phyloP scores from a whole-genome alignment of 2,329 filamentous ascomycete genomes.

The Davidsoniella virescens region DNA sequence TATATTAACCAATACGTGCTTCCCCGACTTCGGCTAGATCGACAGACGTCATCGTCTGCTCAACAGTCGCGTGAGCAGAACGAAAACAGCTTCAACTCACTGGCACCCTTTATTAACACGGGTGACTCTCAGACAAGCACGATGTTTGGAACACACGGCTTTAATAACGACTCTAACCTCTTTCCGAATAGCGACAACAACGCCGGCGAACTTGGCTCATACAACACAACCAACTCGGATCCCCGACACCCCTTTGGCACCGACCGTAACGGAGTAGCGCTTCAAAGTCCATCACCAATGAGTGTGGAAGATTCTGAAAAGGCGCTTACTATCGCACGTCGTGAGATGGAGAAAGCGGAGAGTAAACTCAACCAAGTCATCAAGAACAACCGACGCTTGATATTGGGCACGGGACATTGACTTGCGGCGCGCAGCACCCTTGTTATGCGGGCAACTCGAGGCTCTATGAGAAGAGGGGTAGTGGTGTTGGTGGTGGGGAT shows the following conservation, averaged over 20 bases:
- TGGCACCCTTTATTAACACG: conserved; percentile 27
- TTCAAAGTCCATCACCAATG: conserved; percentile 33
- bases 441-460: conserved; percentile 11
- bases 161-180: neutral
- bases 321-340: conserved; percentile 33
- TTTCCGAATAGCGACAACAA: conserved; percentile 1
- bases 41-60: neutral
- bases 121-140: neutral
- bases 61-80: neutral
- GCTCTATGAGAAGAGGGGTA: conserved; percentile 12
- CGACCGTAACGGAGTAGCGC: conserved; percentile 16
- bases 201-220: conserved; percentile 18
- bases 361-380: conserved; percentile 43
- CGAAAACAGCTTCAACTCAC: conserved; percentile 31
- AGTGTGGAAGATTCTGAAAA: conserved; percentile 47
- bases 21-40: conserved; percentile 24
- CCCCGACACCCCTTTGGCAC: conserved; percentile 2
- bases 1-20: conserved; percentile 56
- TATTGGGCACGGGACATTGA: conserved; percentile 23
- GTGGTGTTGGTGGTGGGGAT: conserved; percentile 13
- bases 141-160: neutral
- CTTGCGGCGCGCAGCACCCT: conserved; percentile 12
- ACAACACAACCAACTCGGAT: conserved; percentile 17
- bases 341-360: conserved; percentile 46
- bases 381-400: conserved; percentile 40